Evolutionary conservation across 2,329 filamentous ascomycete genomes (phyloP).

Genomic region (Fusarium hainanense): DNA sequence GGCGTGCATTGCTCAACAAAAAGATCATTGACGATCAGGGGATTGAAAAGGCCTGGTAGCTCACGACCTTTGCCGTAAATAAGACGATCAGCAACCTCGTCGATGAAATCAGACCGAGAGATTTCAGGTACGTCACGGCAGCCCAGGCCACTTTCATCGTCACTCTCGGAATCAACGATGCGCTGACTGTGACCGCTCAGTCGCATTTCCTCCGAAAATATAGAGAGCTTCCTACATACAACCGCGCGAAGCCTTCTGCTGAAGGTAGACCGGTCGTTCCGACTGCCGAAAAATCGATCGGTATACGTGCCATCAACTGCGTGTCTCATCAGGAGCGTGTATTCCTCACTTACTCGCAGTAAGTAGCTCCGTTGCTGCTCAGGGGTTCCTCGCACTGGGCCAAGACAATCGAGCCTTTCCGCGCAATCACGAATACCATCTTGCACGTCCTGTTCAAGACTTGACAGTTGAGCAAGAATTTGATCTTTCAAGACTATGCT

Average conservation of each 20-base stretch:
- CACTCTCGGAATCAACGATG: neutral
- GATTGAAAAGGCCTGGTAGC: slow-evolving; percentile 70
- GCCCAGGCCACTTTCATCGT: neutral
- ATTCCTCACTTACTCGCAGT: neutral
- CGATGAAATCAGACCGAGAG: slow-evolving; percentile 29
- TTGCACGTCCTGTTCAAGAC: slow-evolving; percentile 16
- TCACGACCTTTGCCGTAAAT: slow-evolving; percentile 56
- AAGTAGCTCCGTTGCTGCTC: slow-evolving; percentile 62
- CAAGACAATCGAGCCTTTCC: slow-evolving; percentile 58
- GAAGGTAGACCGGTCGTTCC: neutral
- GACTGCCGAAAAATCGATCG: slow-evolving; percentile 48
- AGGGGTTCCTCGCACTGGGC: slow-evolving; percentile 57
- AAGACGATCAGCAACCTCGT: slow-evolving; percentile 40
- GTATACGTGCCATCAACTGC: slow-evolving; percentile 65
- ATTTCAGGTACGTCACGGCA: neutral
- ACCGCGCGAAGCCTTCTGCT: neutral
- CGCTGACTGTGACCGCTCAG: neutral
- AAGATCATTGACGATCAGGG: slow-evolving; percentile 66
- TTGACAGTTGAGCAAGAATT: slow-evolving; percentile 59
- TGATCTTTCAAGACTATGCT: slow-evolving; percentile 62
- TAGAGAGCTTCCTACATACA: neutral
- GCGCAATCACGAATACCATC: slow-evolving; percentile 57
- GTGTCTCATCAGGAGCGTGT: slow-evolving; percentile 55
- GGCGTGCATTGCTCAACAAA: slow-evolving; percentile 68
- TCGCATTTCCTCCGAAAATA: neutral